These are phyloP conservation scores for Mortierella sp. DNA, from an alignment of 371 early-diverging fungal species.

Conservation along the genomic window DNA sequence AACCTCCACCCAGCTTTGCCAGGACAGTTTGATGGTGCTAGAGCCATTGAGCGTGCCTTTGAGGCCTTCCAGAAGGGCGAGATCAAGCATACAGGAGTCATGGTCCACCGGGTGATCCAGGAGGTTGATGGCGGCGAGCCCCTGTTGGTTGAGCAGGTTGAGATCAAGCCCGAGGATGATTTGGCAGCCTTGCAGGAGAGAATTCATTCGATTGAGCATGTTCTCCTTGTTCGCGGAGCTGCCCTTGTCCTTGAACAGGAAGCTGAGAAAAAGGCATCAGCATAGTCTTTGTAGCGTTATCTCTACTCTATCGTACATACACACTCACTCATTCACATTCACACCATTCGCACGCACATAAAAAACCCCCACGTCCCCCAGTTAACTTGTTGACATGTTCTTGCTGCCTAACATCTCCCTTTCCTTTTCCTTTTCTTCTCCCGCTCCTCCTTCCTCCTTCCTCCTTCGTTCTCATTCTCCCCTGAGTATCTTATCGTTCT, in stretches of 20 bases:
- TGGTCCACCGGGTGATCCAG: slow-evolving; percentile 97
- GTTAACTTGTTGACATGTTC: too few species aligned
- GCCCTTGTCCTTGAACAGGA: slow-evolving; percentile 40
- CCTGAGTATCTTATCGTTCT: not conserved
- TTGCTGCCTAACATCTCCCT: too few species aligned
- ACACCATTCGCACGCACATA: too few species aligned
- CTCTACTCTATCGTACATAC: not conserved
- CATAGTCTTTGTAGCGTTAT: not conserved
- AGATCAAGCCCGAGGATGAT: slow-evolving; percentile 83
- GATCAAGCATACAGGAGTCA: slow-evolving; percentile 90
- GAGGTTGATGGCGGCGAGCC: slow-evolving; percentile 96
- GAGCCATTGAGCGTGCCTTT: slow-evolving; percentile 95
- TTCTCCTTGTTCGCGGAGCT: slow-evolving; percentile 82
- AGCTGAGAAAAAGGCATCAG: slow-evolving; percentile 15
- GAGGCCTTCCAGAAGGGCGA: slow-evolving; percentile 84
- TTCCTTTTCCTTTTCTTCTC: not conserved
- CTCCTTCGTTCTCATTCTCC: too few species aligned
- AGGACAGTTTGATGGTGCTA: slow-evolving; percentile 95
- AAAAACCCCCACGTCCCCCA: too few species aligned
- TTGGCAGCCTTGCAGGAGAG: slow-evolving; percentile 86
- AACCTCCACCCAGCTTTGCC: slow-evolving; percentile 98
- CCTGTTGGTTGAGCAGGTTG: slow-evolving; percentile 82
- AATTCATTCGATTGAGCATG: slow-evolving; percentile 92
- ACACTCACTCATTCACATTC: not conserved
- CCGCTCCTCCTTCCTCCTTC: too few species aligned